Percentiles rank a stretch among this genome's conserved stretches.
These are phyloP conservation scores for Rhizopogon sp. DNA, from an alignment of 768 basidiomycete species.

Conservation along the genomic window DNA sequence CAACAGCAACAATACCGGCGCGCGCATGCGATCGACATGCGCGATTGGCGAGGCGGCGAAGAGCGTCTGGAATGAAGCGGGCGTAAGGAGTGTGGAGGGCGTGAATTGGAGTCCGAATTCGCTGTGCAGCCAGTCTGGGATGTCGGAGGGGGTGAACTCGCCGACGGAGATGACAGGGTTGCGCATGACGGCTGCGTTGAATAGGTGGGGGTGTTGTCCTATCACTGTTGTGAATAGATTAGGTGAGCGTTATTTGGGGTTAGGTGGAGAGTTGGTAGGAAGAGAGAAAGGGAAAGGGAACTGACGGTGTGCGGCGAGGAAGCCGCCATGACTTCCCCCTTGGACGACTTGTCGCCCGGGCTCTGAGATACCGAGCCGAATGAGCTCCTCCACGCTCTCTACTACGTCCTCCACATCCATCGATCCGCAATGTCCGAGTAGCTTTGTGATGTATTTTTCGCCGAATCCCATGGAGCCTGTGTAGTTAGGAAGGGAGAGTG, in stretches of 20 bases:
- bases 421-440: constrained; percentile 56
- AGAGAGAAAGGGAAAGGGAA: constrained; percentile 3
- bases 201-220: constrained; percentile 55
- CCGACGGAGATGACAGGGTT: constrained; percentile 68
- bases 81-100: constrained; percentile 35
- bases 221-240: constrained; percentile 38
- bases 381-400: constrained; percentile 45
- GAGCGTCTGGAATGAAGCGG: constrained; percentile 38
- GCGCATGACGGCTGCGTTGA: constrained; percentile 56
- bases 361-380: constrained; percentile 43
- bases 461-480: constrained; percentile 66
- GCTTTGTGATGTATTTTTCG: constrained; percentile 46
- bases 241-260: not conserved
- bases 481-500: constrained; percentile 59
- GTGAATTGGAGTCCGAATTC: constrained; percentile 34
- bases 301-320: constrained; percentile 54
- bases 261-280: not conserved
- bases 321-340: constrained; percentile 74
- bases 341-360: constrained; percentile 48
- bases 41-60: constrained; percentile 52
- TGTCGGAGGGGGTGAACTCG: constrained; percentile 53
- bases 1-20: constrained; percentile 53
- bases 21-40: constrained; percentile 42
- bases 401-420: constrained; percentile 67
- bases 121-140: constrained; percentile 60